Evolutionary conservation across 2,329 filamentous ascomycete species (phyloP), one percentile per base, ranked within the genome.

Genomic region (Aureobasidium sp.): DNA sequence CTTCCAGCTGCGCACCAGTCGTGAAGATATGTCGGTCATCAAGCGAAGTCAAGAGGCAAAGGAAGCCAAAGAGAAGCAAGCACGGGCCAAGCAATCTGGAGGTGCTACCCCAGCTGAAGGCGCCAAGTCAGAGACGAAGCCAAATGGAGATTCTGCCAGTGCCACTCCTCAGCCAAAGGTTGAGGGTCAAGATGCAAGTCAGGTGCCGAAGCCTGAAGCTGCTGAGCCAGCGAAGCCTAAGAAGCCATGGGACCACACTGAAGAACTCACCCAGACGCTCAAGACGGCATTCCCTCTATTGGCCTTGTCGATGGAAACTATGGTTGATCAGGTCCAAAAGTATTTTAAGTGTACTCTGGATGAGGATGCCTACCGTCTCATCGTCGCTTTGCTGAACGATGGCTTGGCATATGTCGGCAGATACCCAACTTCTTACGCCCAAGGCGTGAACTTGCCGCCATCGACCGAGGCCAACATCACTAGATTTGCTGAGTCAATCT

Each of bases 301-400:
- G 68, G 94, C 95, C 11, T 79, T 97, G 47, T 97, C 93, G 0
- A 97, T 99, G 94, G 94, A 99, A 77, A 96, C 93, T 0, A 99
- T 97, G 91, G 92, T 97, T 33, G 94, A 99, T 72, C 93, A 97
- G 75, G 96, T 99, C 63, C 89, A 94, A 74, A 97, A 97, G 80
- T 89, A 97, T 76, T 99, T 99, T 83, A 99, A 99, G 77, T 97
- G 94, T 70, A 93, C 93, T 15, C 93, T 93, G 0, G 94, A 99
- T 69, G 94, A 99, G 73, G 94, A 99, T 77, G 95, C 94, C 2
- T 97, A 97, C 75, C 85, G 94, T 54, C 81, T 99, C 17, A 99
- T 99, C 67, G 93, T 97, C n/a, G 95, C 94, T 2, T 79, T 99
- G 12, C 84, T 99, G 24, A 99, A 99, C 72, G 94, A 99, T 74